phyloP scores from a whole-genome alignment of 495 filamentous ascomycete genomes.

The Durotheca rogersii region DNA sequence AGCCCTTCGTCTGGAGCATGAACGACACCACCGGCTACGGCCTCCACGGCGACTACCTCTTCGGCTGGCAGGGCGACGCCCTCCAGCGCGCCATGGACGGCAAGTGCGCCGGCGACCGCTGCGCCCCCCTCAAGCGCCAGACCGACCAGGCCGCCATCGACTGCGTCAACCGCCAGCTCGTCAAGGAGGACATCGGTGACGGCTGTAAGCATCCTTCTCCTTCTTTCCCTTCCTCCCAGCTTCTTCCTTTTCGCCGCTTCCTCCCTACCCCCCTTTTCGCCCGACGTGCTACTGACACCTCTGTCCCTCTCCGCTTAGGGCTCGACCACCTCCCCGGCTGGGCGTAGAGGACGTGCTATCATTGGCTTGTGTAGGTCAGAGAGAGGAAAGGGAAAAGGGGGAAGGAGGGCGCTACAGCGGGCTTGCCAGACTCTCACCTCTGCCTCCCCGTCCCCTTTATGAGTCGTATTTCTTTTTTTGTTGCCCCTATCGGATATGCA shows the following conservation, averaged over 20 bases:
- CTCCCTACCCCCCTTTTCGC: too few relatives aligned
- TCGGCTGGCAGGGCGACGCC: constrained; percentile 53
- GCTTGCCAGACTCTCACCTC: too few relatives aligned
- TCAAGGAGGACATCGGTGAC: constrained; percentile 36
- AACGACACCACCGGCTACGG: constrained; percentile 51
- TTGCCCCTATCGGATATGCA: constrained; percentile 5
- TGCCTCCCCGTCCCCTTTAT: too few relatives aligned
- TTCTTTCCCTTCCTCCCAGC: not conserved
- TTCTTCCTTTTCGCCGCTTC: too few relatives aligned
- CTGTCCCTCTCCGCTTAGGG: constrained; percentile 23
- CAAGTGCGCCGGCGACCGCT: constrained; percentile 44
- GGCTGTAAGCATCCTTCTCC: constrained; percentile 23
- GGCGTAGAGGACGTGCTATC: constrained; percentile 3
- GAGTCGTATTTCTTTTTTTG: too few relatives aligned
- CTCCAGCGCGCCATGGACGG: constrained; percentile 53
- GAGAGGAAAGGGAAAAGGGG: not conserved
- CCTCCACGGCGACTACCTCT: constrained; percentile 54
- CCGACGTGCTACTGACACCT: constrained; percentile 13
- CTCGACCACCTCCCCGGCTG: constrained; percentile 26
- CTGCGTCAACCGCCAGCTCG: constrained; percentile 41
- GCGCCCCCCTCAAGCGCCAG: constrained; percentile 42
- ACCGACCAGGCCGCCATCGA: constrained; percentile 36
- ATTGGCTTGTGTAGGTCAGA: not conserved
- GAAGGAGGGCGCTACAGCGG: not conserved
- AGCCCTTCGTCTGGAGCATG: constrained; percentile 51